phyloP scores from a whole-genome alignment of 805 yeast species.

The Starmerella kuoi region DNA sequence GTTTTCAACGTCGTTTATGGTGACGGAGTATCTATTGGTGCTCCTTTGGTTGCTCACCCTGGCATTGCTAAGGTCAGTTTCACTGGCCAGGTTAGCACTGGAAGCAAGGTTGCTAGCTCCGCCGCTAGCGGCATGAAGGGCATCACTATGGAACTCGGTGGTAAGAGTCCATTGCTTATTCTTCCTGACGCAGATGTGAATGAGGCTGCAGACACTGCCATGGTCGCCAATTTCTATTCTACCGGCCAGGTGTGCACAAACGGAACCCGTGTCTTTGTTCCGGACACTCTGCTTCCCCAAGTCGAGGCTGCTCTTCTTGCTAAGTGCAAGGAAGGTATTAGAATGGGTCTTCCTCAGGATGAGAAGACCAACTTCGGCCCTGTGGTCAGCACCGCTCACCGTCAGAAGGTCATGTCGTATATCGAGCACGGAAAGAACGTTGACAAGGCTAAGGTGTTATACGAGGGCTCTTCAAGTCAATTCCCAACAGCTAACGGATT shows the following conservation, averaged over 20 bases:
- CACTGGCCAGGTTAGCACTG: constrained; percentile 86
- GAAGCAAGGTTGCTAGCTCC: constrained; percentile 59
- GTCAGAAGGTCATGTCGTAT: constrained; percentile 57
- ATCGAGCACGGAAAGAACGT: constrained; percentile 61
- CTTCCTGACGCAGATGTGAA: constrained; percentile 73
- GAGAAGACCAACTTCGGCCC: constrained; percentile 72
- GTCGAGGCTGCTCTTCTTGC: constrained; percentile 45
- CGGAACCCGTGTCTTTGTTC: constrained; percentile 78
- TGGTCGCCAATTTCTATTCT: constrained; percentile 72
- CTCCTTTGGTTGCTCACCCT: constrained; percentile 42
- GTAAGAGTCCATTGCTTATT: constrained; percentile 80
- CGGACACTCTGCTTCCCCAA: constrained; percentile 63
- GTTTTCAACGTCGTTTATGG: constrained; percentile 61
- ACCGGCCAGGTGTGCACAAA: constrained; percentile 92
- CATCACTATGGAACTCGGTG: constrained; percentile 85
- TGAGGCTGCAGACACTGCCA: constrained; percentile 56
- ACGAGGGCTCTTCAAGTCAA: constrained; percentile 58
- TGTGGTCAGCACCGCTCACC: constrained; percentile 65
- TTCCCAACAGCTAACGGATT: constrained; percentile 39
- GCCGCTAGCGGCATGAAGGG: constrained; percentile 64
- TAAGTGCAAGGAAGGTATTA: constrained; percentile 42
- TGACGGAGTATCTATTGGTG: constrained; percentile 54
- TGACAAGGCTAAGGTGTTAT: constrained; percentile 68
- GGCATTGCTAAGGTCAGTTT: constrained; percentile 74
- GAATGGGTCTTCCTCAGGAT: constrained; percentile 68